Evolutionary conservation across 768 basidiomycete genomes (phyloP).

Genomic region (Termitomyces sp.): DNA sequence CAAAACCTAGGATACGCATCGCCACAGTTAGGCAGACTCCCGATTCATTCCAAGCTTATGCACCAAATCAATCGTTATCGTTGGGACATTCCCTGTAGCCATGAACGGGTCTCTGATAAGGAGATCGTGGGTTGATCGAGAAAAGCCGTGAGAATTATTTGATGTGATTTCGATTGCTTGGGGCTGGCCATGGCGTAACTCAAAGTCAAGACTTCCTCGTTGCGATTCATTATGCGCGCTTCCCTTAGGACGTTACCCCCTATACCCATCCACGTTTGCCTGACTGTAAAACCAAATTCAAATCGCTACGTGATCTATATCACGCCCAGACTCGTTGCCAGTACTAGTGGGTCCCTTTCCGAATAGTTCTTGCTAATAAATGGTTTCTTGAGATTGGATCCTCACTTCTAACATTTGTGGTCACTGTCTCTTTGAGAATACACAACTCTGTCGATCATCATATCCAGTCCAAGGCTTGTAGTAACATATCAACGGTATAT

Average conservation of each 20-base stretch:
- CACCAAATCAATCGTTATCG: constrained; percentile 16
- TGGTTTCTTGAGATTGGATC: background rate
- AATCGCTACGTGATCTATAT: background rate
- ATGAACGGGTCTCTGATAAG: background rate
- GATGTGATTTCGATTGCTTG: background rate
- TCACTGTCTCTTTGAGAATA: background rate
- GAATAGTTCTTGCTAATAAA: too few species aligned
- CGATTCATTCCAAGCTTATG: constrained; percentile 2
- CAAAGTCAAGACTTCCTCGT: background rate
- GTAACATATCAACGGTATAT: background rate
- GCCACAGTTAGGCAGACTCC: constrained; percentile 4
- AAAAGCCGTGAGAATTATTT: background rate
- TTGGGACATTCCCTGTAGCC: constrained; percentile 12
- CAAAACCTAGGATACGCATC: constrained; percentile 45
- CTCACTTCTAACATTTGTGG: background rate
- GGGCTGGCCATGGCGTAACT: too few species aligned
- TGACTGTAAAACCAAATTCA: background rate
- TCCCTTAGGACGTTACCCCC: background rate
- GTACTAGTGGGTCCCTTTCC: too few species aligned
- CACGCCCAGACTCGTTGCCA: too few species aligned
- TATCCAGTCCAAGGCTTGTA: background rate
- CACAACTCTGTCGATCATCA: too few species aligned
- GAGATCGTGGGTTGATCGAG: background rate
- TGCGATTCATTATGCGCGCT: background rate
- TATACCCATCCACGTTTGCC: background rate